phyloP scores from a whole-genome alignment of 768 basidiomycete genomes.

The Lactarius quietus region DNA sequence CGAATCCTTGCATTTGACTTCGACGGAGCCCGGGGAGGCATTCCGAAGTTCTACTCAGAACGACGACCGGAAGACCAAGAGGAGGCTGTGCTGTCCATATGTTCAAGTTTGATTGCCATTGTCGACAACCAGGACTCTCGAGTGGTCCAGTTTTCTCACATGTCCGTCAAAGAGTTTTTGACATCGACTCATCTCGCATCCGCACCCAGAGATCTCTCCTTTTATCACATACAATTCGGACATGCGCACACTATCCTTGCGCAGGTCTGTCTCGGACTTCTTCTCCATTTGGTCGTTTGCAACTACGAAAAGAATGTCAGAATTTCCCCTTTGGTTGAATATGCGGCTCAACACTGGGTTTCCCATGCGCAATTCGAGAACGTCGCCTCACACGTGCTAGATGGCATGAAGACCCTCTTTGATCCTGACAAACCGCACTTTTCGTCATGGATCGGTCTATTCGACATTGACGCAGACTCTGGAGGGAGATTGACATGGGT shows the following conservation, averaged over 20 bases:
- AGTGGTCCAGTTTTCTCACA: slow-evolving; percentile 15
- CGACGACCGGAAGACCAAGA: slow-evolving; percentile 3
- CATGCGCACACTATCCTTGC: background rate
- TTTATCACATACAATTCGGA: background rate
- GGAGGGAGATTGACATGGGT: background rate
- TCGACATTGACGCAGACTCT: background rate
- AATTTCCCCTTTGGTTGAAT: background rate
- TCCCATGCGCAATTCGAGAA: background rate
- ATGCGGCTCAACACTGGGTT: slow-evolving; percentile 1
- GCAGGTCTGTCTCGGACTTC: background rate
- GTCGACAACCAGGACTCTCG: background rate
- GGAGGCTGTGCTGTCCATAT: slow-evolving; percentile 2
- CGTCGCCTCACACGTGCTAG: background rate
- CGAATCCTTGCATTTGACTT: slow-evolving; percentile 16
- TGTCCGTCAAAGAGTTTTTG: slow-evolving; percentile 10
- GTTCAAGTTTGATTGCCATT: slow-evolving; percentile 7
- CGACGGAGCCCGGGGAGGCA: background rate
- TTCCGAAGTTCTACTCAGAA: slow-evolving; percentile 1
- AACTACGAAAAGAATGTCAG: background rate
- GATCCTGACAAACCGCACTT: background rate
- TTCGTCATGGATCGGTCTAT: background rate
- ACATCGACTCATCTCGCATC: slow-evolving; percentile 1
- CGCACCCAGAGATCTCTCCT: background rate
- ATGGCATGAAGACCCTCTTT: background rate
- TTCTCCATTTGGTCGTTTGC: background rate